Evolutionary conservation across 768 basidiomycete genomes (phyloP), one percentile per base, ranked within the genome.

Genomic region (Candolleomyces aberdarensis): DNA sequence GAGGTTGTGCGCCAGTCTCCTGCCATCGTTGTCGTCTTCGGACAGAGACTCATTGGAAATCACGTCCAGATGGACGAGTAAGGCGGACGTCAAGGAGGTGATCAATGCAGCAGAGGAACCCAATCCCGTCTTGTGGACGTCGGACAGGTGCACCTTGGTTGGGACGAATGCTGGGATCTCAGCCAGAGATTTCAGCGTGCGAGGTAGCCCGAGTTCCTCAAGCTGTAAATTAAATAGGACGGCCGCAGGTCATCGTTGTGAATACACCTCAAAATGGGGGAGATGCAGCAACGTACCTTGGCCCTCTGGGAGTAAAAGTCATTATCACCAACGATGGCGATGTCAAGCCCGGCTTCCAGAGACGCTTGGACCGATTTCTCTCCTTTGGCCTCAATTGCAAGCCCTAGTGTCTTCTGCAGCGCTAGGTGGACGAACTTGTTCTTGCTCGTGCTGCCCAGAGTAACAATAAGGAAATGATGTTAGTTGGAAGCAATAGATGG

Each of bases 111-210:
- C 97, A 3, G 95, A 97, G 6, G 96, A 98, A 44, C 97, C 97
- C 52, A 98, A 85, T 9, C 97, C 97, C 0, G 97, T 98, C 77
- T 99, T 99, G 82, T 98, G 95, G n/a, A 96, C 96, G 54, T 92
- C 77, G 0, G 81, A 75, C 41, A 99, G 79, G 0, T 73, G 75
- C 52, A 89, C 88, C 59, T 86, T 83, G 15, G 91, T 87, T 26
- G 81, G 78, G 36, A 77, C 79, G 77, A 98, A 98, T 0, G 92
- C 91, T 3, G 85, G 76, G n/a, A 98, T 84, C 53, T 81, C 76
- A 1, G 78, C 70, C 31, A 97, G 81, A 0, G 89, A 91, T 0
- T 74, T 76, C 36, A 89, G 74, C 0, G 85, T 87, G 31, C 85
- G 74, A 1, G 89, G 85, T 26, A 94, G 81, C 15, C 79, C 77